phyloP scores from a whole-genome alignment of 805 yeast genomes.

The Yamadazyma ubonensis region DNA sequence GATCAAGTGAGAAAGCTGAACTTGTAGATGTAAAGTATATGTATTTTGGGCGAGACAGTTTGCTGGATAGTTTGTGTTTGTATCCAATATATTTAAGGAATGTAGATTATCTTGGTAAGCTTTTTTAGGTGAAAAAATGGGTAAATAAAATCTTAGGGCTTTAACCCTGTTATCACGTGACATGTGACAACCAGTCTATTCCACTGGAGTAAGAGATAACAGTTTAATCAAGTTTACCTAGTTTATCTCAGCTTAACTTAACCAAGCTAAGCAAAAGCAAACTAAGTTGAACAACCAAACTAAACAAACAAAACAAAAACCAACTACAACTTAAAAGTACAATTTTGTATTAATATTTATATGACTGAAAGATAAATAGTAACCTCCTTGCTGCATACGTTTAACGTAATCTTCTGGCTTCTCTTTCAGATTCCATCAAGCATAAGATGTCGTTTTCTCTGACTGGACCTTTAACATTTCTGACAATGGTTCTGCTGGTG shows the following conservation, averaged over 20 bases:
- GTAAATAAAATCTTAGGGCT: slow-evolving; percentile 4
- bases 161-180: slow-evolving; percentile 6
- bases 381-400: slow-evolving; percentile 4
- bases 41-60: too few relatives aligned
- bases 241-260: too few relatives aligned
- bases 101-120: too few relatives aligned
- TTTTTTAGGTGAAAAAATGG: too few relatives aligned
- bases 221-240: too few relatives aligned
- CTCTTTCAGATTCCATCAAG: slow-evolving; percentile 99
- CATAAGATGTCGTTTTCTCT: slow-evolving; percentile 88
- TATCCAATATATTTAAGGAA: too few relatives aligned
- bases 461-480: slow-evolving; percentile 52
- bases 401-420: slow-evolving; percentile 94
- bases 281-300: too few relatives aligned
- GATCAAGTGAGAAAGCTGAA: too few relatives aligned
- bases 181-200: slow-evolving; percentile 2
- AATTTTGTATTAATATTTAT: slow-evolving; percentile 10
- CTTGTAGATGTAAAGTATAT: too few relatives aligned
- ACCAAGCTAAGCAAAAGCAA: background rate
- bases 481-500: slow-evolving; percentile 48
- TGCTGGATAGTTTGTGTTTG: too few relatives aligned
- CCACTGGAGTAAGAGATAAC: background rate
- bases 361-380: slow-evolving; percentile 4
- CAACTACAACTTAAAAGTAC: slow-evolving; percentile 5
- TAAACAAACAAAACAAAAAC: background rate